Evolutionary conservation across 1,284 basidiomycete genomes (phyloP).

Genomic region (Rhodotorula sp.): DNA sequence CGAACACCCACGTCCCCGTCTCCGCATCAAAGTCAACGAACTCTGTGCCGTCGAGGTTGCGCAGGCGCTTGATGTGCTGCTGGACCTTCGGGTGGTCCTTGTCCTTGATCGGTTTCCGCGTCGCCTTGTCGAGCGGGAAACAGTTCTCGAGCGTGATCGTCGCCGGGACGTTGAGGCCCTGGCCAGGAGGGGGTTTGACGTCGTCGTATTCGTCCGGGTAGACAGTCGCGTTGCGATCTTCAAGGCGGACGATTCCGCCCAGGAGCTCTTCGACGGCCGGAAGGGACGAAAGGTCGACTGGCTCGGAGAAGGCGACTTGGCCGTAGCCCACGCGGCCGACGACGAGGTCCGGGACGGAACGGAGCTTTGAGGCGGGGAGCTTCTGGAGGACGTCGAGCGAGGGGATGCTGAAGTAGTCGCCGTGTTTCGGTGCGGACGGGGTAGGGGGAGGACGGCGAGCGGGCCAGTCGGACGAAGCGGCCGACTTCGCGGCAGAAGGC

Average conservation of each 20-base stretch:
- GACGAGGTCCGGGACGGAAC: constrained; percentile 65
- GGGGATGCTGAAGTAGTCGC: constrained; percentile 86
- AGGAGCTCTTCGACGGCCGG: constrained; percentile 75
- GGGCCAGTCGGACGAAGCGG: constrained; percentile 13
- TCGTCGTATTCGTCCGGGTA: constrained; percentile 82
- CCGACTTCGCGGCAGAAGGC: constrained; percentile 22
- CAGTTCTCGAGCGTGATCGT: constrained; percentile 75
- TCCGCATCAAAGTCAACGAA: constrained; percentile 78
- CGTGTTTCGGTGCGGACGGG: constrained; percentile 57
- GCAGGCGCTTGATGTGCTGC: constrained; percentile 79
- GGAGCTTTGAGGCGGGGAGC: constrained; percentile 70
- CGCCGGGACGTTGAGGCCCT: constrained; percentile 86
- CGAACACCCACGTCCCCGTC: constrained; percentile 89
- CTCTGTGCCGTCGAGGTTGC: constrained; percentile 78
- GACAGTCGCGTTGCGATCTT: constrained; percentile 86
- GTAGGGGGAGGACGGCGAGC: constrained; percentile 10
- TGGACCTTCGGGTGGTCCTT: constrained; percentile 66
- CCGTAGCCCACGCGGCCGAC: constrained; percentile 89
- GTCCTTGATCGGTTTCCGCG: constrained; percentile 85
- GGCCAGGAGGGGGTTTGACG: constrained; percentile 70
- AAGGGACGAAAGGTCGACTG: constrained; percentile 87
- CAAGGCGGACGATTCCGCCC: constrained; percentile 84
- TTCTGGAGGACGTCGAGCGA: constrained; percentile 68
- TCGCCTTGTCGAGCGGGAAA: constrained; percentile 89
- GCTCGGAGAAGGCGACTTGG: constrained; percentile 82